Base-by-base conservation (phyloP, 169 alveolate species). In the Eimeria tenella region DNA sequence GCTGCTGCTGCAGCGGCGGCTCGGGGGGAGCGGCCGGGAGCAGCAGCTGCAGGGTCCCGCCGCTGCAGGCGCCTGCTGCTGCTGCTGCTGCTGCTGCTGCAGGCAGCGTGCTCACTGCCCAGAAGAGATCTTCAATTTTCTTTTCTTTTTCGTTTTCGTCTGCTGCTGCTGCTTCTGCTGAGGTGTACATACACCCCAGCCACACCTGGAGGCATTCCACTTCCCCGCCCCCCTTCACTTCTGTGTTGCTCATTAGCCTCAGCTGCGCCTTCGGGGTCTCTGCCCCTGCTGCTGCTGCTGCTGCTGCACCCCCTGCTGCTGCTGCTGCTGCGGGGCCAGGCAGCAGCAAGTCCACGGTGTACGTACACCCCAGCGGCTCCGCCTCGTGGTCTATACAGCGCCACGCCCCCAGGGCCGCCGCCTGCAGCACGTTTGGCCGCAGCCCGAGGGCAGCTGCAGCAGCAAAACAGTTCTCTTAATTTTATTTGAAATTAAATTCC, bases 281-380 rank as follows among this genome's bases (percentile, higher is more conserved):
- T 31, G 42, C 42, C 42, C 3, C 77, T 31, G 42, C 42, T 31
- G 42, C 42, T 31, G 42, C 42, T 31, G 42, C 42, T 31, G 42
- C 42, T 31, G 42, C 42, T 1, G 42, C 42, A 31, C 42, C 42
- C 42, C 42, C 42, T 31, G 42, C 42, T 31, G 42, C 42, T 31
- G 68, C 21, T 17, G 11, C 68, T 17, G 19, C 68, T 13, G 50
- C 23, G 19, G 13, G 21, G 13, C 86, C 8, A 31, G 7, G 19
- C 62, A 19, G 10, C 86, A 31, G 31, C 86, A 23, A 6, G 19
- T 21, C 49, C 17, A 21, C 19, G 86, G 63, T 75, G 86, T 31
- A 75, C 63, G 86, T 75, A 50, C 58, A 75, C 25, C 86, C 86
- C 63, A 75, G 53, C 56, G 63, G 86, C 15, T 21, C 9, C 58